Percentiles rank a stretch among this genome's conserved stretches.
Conservation (phyloP, 768 basidiomycete genomes). For the Mycena galopus region DNA sequence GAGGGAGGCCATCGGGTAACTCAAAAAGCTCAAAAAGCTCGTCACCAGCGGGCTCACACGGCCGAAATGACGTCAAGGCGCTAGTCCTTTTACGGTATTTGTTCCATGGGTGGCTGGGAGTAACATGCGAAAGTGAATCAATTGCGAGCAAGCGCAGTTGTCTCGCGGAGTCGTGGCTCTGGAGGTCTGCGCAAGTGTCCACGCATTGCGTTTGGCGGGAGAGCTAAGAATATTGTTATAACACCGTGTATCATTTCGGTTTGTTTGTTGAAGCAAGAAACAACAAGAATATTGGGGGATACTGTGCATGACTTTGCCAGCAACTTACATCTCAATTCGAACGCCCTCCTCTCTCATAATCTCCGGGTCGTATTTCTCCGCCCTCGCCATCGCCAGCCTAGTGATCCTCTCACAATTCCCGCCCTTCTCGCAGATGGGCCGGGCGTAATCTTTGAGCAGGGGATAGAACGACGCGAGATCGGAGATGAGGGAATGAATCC, state of each 20-base stretch:
- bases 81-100: no score
- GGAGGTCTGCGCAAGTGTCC: no score
- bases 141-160: no score
- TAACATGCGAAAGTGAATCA: no score
- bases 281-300: no score
- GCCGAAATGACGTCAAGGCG: conserved; percentile 27
- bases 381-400: conserved; percentile 21
- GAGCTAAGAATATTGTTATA: no score
- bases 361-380: conserved; percentile 11
- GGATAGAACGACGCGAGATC: conserved; percentile 26
- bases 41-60: conserved; percentile 17
- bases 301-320: no score
- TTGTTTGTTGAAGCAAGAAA: not conserved
- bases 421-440: conserved; percentile 24
- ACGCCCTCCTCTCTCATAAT: conserved; percentile 15
- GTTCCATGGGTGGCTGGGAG: no score
- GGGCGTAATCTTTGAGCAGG: conserved; percentile 29
- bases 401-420: conserved; percentile 8
- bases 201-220: no score
- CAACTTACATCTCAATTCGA: conserved; percentile 22
- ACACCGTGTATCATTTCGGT: no score
- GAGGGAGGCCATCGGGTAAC: conserved; percentile 10
- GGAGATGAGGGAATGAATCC: conserved; percentile 25
- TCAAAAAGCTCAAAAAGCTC: conserved; percentile 27
- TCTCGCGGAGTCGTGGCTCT: no score